phyloP scores from a whole-genome alignment of 176 grass and related monocot genomes.

The Cenchrus fungigraminus region DNA sequence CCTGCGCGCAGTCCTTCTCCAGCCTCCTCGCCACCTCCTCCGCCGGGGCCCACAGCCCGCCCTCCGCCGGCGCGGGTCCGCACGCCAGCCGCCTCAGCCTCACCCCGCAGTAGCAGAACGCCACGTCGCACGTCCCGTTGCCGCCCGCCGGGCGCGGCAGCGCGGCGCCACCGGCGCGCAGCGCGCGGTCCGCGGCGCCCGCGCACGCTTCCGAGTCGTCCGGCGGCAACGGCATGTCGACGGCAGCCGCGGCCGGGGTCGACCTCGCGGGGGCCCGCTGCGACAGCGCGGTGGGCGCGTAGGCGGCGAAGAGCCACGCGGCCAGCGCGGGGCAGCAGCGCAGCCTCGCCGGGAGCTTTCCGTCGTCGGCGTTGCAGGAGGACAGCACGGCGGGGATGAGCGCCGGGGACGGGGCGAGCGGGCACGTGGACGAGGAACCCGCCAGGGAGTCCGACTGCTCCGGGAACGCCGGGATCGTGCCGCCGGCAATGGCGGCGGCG shows the following conservation, averaged over 20 bases:
- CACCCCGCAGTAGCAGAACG: slow-evolving; percentile 84
- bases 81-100: slow-evolving; percentile 69
- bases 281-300: slow-evolving; percentile 69
- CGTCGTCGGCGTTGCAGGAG: slow-evolving; percentile 40
- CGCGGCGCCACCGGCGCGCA: slow-evolving; percentile 49
- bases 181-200: slow-evolving; percentile 62
- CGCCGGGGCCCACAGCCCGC: slow-evolving; percentile 50
- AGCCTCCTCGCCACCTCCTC: slow-evolving; percentile 42
- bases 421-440: slow-evolving; percentile 63
- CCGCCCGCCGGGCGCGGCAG: slow-evolving; percentile 56
- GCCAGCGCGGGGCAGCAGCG: slow-evolving; percentile 88
- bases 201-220: slow-evolving; percentile 74
- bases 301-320: slow-evolving; percentile 86
- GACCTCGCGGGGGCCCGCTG: neutral
- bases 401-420: slow-evolving; percentile 55
- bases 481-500: neutral
- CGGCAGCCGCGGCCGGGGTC: slow-evolving; percentile 10
- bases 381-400: slow-evolving; percentile 68
- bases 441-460: slow-evolving; percentile 78
- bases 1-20: slow-evolving; percentile 55
- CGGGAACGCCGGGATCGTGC: slow-evolving; percentile 96
- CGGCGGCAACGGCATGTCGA: slow-evolving; percentile 72
- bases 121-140: slow-evolving; percentile 79
- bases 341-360: slow-evolving; percentile 41
- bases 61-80: slow-evolving; percentile 23